phyloP scores from a whole-genome alignment of 768 basidiomycete genomes.

The Amanita pallidorosea region DNA sequence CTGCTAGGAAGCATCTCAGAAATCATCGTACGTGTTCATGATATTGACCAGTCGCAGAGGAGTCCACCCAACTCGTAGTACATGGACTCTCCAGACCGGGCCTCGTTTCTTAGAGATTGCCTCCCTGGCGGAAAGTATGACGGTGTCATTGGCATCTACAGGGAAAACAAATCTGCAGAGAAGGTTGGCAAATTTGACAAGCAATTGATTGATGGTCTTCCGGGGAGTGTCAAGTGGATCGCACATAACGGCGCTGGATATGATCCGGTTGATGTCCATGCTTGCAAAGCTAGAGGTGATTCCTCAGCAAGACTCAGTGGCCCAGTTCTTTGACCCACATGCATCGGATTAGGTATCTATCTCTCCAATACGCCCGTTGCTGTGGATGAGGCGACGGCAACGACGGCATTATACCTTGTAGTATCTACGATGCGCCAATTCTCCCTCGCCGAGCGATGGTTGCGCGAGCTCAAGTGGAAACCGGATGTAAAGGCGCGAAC shows the following conservation, averaged over 20 bases:
- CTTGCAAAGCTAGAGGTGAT: constrained; percentile 60
- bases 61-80: constrained; percentile 15
- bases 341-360: constrained; percentile 40
- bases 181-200: constrained; percentile 72
- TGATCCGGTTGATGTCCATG: constrained; percentile 73
- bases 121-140: constrained; percentile 62
- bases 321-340: neutral
- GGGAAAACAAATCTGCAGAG: constrained; percentile 56
- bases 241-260: constrained; percentile 92
- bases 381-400: constrained; percentile 87
- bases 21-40: constrained; percentile 49
- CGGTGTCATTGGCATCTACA: constrained; percentile 66
- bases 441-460: constrained; percentile 48
- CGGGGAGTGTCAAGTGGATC: constrained; percentile 69
- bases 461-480: constrained; percentile 56
- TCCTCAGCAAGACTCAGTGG: neutral
- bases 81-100: constrained; percentile 48
- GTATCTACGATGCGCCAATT: constrained; percentile 71
- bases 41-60: neutral
- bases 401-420: constrained; percentile 75
- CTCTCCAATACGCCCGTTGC: constrained; percentile 87
- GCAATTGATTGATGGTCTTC: constrained; percentile 61
- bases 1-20: constrained; percentile 63
- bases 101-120: constrained; percentile 59
- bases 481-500: constrained; percentile 33